These are phyloP conservation scores for Geotrichum phurueaensis DNA, from an alignment of 1,139 yeast species.

Conservation along the genomic window DNA sequence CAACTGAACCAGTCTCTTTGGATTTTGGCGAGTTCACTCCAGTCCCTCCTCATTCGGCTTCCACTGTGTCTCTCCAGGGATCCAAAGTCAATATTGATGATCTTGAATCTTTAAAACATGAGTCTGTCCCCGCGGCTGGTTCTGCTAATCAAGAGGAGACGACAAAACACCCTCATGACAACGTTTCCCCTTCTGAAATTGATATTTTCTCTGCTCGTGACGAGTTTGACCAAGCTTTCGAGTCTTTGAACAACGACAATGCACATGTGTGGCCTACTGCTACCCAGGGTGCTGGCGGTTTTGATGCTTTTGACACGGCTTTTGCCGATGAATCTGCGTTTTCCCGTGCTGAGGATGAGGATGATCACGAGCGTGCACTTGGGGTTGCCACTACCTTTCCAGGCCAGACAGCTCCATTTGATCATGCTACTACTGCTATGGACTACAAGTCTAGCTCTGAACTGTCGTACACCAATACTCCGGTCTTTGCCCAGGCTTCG, in stretches of 20 bases:
- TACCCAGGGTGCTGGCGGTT: neutral
- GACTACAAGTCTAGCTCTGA: neutral
- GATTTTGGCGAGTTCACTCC: slow-evolving; percentile 5
- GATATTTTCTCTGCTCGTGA: neutral
- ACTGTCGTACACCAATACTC: slow-evolving; percentile 3
- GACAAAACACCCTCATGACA: neutral
- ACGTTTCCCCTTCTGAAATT: neutral
- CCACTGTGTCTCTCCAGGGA: slow-evolving; percentile 10
- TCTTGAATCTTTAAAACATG: neutral
- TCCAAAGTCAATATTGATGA: neutral
- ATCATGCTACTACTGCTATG: neutral
- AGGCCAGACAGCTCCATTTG: neutral
- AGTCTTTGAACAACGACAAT: neutral
- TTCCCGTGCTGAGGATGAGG: neutral
- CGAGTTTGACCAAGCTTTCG: slow-evolving; percentile 2
- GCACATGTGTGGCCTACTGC: neutral
- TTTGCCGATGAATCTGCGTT: neutral
- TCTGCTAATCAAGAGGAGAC: neutral
- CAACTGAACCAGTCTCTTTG: slow-evolving; percentile 6
- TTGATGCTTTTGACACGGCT: slow-evolving; percentile 9
- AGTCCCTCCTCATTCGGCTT: slow-evolving; percentile 1
- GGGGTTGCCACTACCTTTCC: neutral
- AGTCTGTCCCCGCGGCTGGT: neutral
- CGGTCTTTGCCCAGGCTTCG: neutral
- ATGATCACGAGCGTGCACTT: neutral